Evolutionary conservation across 345 rosid genomes (phyloP).

Genomic region (Populus deltoides): DNA sequence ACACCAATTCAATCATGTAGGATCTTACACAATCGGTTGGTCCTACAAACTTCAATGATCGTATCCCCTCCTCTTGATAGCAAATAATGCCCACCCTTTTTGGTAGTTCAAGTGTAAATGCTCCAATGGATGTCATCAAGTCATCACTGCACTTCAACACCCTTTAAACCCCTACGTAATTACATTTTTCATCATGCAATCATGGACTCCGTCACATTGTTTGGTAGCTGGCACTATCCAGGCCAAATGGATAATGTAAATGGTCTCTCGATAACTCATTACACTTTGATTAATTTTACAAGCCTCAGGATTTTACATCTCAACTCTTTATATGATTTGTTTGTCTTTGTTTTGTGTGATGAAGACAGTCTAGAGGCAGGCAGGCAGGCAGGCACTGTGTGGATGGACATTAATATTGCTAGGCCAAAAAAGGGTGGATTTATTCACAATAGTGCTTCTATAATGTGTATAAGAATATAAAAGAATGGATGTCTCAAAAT

Average conservation of each 20-base stretch:
- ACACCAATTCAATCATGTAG: background rate
- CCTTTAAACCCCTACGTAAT: background rate
- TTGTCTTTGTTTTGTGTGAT: background rate
- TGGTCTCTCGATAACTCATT: background rate
- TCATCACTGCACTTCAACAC: background rate
- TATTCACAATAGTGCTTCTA: slow-evolving; percentile 30
- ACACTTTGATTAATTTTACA: background rate
- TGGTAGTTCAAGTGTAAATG: background rate
- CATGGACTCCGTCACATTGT: background rate
- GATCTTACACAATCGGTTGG: background rate
- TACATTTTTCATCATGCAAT: background rate
- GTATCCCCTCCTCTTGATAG: background rate
- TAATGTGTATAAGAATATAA: slow-evolving; percentile 19
- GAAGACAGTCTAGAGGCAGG: background rate
- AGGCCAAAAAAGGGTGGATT: slow-evolving; percentile 15
- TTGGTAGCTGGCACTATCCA: background rate
- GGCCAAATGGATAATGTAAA: background rate
- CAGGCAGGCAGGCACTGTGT: background rate
- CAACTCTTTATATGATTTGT: background rate
- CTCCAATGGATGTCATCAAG: background rate
- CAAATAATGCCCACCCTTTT: background rate
- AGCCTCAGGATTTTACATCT: background rate
- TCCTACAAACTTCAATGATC: slow-evolving; percentile 7
- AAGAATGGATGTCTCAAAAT: slow-evolving; percentile 32
- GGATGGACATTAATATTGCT: background rate